Conservation (phyloP, 73 alveolate genomes). For the Effrenium voratum region DNA sequence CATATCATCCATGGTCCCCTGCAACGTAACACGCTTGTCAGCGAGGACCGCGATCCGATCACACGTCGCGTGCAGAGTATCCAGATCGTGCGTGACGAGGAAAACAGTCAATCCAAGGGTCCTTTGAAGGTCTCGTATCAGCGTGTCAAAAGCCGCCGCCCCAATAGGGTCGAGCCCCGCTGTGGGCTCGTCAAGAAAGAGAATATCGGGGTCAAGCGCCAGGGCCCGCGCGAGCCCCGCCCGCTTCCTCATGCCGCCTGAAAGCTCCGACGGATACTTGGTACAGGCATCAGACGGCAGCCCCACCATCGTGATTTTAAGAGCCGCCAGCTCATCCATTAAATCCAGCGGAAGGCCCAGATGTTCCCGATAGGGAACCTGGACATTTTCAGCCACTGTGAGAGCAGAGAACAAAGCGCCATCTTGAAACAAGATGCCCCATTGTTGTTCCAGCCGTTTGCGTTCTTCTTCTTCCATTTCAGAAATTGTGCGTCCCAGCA, state of each 20-base stretch:
- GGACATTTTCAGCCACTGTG: background rate
- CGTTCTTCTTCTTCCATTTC: background rate
- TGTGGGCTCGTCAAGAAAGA: constrained; percentile 97
- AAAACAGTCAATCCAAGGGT: background rate
- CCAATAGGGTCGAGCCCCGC: constrained; percentile 97
- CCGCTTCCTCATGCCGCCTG: constrained; percentile 97
- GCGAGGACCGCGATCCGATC: background rate
- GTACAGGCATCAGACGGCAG: background rate
- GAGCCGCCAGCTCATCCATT: background rate
- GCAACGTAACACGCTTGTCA: background rate
- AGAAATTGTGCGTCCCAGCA: background rate
- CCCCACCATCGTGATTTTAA: background rate
- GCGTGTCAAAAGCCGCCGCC: constrained; percentile 81
- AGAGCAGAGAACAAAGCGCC: background rate
- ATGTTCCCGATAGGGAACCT: background rate
- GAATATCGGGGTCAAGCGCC: constrained; percentile 95
- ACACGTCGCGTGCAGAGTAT: background rate
- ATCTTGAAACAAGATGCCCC: background rate
- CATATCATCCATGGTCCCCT: background rate
- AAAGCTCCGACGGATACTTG: background rate
- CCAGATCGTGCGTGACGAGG: background rate
- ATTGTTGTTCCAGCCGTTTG: background rate
- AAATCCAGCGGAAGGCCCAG: background rate
- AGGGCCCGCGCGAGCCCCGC: constrained; percentile 96
- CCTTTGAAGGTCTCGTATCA: background rate